Conservation (phyloP, 495 filamentous ascomycete species). For the Peziza echinospora region DNA sequence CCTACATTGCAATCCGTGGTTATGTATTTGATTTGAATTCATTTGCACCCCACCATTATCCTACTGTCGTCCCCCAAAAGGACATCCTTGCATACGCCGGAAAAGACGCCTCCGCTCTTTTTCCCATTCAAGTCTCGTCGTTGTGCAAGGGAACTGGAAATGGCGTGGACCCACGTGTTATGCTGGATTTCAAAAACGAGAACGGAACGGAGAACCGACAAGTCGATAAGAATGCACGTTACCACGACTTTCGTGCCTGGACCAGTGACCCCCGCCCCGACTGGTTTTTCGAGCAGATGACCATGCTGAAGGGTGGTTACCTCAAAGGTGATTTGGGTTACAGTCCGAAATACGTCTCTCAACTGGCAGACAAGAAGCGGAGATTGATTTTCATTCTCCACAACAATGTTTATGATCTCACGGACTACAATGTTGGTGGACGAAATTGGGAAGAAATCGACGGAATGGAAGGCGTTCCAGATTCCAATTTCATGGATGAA, state of each 20-base stretch:
- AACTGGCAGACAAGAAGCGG: slow-evolving; percentile 38
- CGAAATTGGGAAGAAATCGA: slow-evolving; percentile 29
- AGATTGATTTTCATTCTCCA: slow-evolving; percentile 60
- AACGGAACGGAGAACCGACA: slow-evolving; percentile 48
- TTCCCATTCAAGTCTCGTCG: slow-evolving; percentile 86
- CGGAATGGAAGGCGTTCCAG: slow-evolving; percentile 22
- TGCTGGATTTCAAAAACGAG: slow-evolving; percentile 54
- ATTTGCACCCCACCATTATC: slow-evolving; percentile 66
- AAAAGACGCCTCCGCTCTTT: slow-evolving; percentile 62
- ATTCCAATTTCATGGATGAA: slow-evolving; percentile 63
- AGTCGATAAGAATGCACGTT: slow-evolving; percentile 50
- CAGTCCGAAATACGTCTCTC: slow-evolving; percentile 51
- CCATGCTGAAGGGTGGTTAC: slow-evolving; percentile 49
- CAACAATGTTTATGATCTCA: slow-evolving; percentile 73
- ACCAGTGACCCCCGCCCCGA: slow-evolving; percentile 63
- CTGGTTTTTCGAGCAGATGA: slow-evolving; percentile 80
- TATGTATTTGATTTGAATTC: slow-evolving; percentile 63
- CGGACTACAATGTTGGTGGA: slow-evolving; percentile 60
- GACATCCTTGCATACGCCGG: slow-evolving; percentile 61
- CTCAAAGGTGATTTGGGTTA: slow-evolving; percentile 81
- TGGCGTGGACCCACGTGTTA: slow-evolving; percentile 42
- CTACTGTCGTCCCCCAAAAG: slow-evolving; percentile 42
- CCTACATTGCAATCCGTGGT: slow-evolving; percentile 68
- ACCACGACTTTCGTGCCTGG: slow-evolving; percentile 82
- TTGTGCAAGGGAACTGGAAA: slow-evolving; percentile 61